Base-by-base conservation (phyloP, 2,329 filamentous ascomycete species). In the Neurospora crassa region DNA sequence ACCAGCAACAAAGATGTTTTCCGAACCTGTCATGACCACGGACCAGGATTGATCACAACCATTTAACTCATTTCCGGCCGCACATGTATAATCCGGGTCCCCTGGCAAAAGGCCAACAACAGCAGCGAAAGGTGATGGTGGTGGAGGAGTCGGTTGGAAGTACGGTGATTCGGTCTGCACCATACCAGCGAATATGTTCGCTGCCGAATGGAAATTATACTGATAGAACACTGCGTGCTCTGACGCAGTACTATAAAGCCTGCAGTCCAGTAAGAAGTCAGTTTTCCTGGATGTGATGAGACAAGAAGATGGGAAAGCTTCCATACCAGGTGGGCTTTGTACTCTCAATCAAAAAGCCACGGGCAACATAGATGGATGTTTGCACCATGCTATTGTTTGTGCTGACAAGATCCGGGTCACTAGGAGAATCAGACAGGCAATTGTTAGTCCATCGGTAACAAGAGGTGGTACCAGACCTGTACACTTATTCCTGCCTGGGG, bases 171-270 rank as follows among this genome's bases (percentile, higher is more conserved):
- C 74, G 20, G 71, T 82, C 74, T 86, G 84, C 71, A 85, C 83
- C 72, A 82, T 78, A 45, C 80, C 81, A 75, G 82, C 80, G 77
- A 81, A 85, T 77, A 85, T 78, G 77, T 85, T 83, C 76, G 82
- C 79, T 5, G 84, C 83, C 43, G 80, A 79, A 59, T 78, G 77
- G 77, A 85, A 78, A 72, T 85, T 82, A 79, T 85, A 86, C 76
- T 86, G 83, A 74, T 82, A 83, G 47, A 85, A 78, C 45, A 83
- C 81, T n/a, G 79, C 81, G 78, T 86, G 84, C 76, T 86, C 84
- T 5, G 82, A 82, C 2, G 81, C 79, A 24, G 83, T 85, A 40
- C 82, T 83, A 70, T 77, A 79, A 67, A 78, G 41, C 41, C 16
- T n/a, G n/a, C n/a, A n/a, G n/a, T n/a, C n/a, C n/a, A n/a, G n/a